Percentiles rank a stretch among this genome's conserved stretches.
Evolutionary conservation across 2,329 filamentous ascomycete genomes (phyloP).

Genomic region (Alternaria dauci): DNA sequence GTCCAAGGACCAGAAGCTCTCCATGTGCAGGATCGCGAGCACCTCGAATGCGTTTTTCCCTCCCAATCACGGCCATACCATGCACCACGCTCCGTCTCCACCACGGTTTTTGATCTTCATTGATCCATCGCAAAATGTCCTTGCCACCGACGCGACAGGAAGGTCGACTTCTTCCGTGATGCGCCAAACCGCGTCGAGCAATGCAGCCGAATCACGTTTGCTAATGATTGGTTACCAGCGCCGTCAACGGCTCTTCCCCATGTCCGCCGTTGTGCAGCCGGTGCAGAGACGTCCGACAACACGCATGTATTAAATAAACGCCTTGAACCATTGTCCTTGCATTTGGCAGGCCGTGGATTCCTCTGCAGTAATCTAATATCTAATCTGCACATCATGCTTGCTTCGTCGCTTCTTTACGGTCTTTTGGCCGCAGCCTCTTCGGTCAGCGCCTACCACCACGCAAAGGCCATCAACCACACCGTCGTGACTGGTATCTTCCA

Average conservation of each 20-base stretch:
- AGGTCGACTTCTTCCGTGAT: conserved; percentile 8
- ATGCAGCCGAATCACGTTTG: conserved; percentile 35
- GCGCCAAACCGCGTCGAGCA: conserved; percentile 13
- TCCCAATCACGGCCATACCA: conserved; percentile 8
- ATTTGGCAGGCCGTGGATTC: not conserved
- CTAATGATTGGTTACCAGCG: conserved; percentile 32
- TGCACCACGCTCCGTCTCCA: conserved; percentile 11
- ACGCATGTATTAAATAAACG: conserved; percentile 18
- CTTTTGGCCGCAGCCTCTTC: conserved; percentile 29
- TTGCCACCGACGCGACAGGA: conserved; percentile 13
- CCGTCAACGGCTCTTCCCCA: not conserved
- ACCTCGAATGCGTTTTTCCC: not conserved
- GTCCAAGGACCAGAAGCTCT: not conserved
- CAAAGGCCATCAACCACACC: conserved; percentile 64
- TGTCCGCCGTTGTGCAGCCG: conserved; percentile 3
- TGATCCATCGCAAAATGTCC: conserved; percentile 9
- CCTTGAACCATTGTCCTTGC: not conserved
- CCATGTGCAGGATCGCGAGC: not conserved
- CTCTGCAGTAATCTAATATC: not conserved
- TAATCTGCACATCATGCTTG: conserved; percentile 21
- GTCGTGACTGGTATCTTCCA: conserved; percentile 70
- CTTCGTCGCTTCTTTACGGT: conserved; percentile 26
- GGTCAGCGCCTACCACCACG: conserved; percentile 23
- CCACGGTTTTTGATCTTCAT: not conserved
- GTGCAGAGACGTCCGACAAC: conserved; percentile 8